Evolutionary conservation across 2,329 filamentous ascomycete species (phyloP).

Genomic region (Penicillium sp.): DNA sequence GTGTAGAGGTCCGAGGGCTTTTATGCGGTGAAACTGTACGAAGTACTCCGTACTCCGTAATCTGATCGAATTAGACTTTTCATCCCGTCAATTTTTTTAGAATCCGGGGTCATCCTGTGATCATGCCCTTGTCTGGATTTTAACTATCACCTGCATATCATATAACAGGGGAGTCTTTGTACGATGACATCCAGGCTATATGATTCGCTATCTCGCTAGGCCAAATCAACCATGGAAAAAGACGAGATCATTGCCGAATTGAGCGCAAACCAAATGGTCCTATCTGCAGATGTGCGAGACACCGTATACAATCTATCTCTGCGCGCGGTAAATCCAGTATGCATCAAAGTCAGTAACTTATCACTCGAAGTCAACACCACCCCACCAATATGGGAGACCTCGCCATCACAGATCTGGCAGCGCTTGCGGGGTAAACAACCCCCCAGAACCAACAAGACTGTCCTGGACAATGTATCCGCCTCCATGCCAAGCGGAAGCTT

Average conservation of each 20-base stretch:
- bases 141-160: not conserved
- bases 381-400: conserved; percentile 34
- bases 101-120: not conserved
- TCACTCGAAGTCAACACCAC: conserved; percentile 35
- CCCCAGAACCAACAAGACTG: conserved; percentile 39
- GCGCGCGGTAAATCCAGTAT: conserved; percentile 40
- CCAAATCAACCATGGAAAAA: conserved; percentile 16
- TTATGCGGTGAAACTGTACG: no score
- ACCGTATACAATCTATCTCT: conserved; percentile 36
- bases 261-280: conserved; percentile 6
- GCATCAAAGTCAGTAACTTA: conserved; percentile 37
- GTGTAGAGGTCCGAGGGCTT: not conserved
- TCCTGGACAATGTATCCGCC: conserved; percentile 64
- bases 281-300: conserved; percentile 12
- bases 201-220: not conserved
- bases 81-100: not conserved
- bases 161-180: not conserved
- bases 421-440: conserved; percentile 29
- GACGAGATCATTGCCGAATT: conserved; percentile 15
- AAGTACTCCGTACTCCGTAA: no score
- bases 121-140: not conserved
- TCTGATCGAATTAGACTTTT: not conserved
- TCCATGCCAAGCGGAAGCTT: conserved; percentile 64
- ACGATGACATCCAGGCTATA: not conserved
- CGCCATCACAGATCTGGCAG: conserved; percentile 32